Base-by-base conservation (phyloP, 345 rosid species). In the Leavenworthia alabamica region DNA sequence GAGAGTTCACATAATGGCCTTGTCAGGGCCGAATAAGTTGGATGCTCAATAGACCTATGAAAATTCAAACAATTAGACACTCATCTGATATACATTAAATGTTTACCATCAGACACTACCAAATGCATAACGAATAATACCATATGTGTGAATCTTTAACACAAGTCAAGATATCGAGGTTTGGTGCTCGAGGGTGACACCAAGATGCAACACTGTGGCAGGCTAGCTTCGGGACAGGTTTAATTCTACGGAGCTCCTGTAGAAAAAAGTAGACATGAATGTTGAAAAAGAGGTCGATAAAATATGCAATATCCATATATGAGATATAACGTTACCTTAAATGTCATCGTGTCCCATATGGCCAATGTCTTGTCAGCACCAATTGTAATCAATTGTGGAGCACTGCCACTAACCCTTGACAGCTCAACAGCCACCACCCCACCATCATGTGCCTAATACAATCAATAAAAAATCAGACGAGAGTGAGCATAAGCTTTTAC, bases 111-210 rank as follows among this genome's bases (percentile, higher is more conserved):
- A 36, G 48, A 67, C 32, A 58, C 5, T 39, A 40, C 65, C 3
- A 35, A 53, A 58, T 44, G 23, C 27, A 49, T 48, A 51, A 47
- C 50, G 22, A 60, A 35, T 39, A 32, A 36, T 82, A 93, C 99
- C 97, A 93, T 81, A 90, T 87, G 78, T 85, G 97, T 54, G 99
- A 93, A 84, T 93, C 99, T 79, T 93, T 93, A 55, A 86, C 97
- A 24, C 97, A 89, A 56, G 94, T 86, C 70, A 93, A 82, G 44
- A 93, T 90, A 75, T 90, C 95, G 26, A 93, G 95, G 78, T 90
- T 93, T 53, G 99, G 99, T 58, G 99, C 99, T 70, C 99, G 85
- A 63, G 99, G 99, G 70, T 87, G 97, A 75, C 99, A 90, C 99
- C 99, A 93, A 70, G 97, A 93, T 73, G 97, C 88, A 71, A 93